Conservation (phyloP, 2,329 filamentous ascomycete genomes). For the Pseudogymnoascus destructans region DNA sequence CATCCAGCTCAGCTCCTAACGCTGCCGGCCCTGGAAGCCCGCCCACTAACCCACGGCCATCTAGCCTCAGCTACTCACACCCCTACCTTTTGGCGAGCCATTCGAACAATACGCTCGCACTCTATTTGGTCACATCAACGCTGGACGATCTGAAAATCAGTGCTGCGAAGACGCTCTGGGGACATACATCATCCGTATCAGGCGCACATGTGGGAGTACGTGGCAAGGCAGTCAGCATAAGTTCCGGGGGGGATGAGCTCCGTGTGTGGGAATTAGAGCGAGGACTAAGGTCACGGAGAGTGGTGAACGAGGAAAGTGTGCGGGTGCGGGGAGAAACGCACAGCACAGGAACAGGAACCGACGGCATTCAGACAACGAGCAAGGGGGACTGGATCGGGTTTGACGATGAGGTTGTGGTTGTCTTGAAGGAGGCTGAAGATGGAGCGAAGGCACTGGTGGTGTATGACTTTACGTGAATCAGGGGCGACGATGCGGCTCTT, state of each 20-base stretch:
- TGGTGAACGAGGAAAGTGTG: conserved; percentile 37
- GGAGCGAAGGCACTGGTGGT: conserved; percentile 49
- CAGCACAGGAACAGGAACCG: background rate
- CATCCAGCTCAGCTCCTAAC: conserved; percentile 11
- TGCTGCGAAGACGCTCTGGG: conserved; percentile 51
- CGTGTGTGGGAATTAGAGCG: conserved; percentile 60
- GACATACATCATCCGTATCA: conserved; percentile 57
- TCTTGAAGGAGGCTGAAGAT: conserved; percentile 43
- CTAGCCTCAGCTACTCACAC: conserved; percentile 36
- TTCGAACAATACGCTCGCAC: conserved; percentile 56
- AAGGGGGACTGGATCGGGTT: conserved; percentile 52
- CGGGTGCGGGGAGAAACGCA: conserved; percentile 33
- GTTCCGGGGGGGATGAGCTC: conserved; percentile 33
- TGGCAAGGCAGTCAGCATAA: conserved; percentile 59
- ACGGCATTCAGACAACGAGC: conserved; percentile 16
- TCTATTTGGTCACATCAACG: conserved; percentile 55
- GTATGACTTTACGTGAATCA: conserved; percentile 51
- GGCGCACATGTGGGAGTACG: conserved; percentile 54
- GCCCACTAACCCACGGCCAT: conserved; percentile 15
- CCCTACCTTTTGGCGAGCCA: conserved; percentile 58
- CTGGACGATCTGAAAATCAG: conserved; percentile 41
- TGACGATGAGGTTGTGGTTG: conserved; percentile 57
- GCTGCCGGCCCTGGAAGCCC: conserved; percentile 31
- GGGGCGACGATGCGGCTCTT: background rate
- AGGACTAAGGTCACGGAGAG: conserved; percentile 33